Percentiles rank a stretch among this genome's conserved stretches.
Conservation (phyloP, 306 rosid species). For the Quercus aquifolioides region DNA sequence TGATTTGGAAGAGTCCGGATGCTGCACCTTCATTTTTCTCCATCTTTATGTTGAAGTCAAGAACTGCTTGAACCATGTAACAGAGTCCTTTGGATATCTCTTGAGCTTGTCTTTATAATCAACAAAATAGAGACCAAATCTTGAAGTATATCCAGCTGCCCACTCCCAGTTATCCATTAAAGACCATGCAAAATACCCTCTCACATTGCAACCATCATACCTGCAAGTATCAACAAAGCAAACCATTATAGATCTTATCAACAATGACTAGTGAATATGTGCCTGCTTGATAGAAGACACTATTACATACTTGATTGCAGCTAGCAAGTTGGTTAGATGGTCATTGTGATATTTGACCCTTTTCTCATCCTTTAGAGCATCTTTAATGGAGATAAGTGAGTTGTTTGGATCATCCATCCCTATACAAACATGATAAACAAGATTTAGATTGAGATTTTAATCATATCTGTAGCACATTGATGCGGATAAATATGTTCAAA, state of each 20-base stretch:
- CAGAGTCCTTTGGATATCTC: slow-evolving; percentile 85
- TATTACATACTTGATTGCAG: slow-evolving; percentile 50
- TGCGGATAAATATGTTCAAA: neutral
- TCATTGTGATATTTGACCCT: slow-evolving; percentile 68
- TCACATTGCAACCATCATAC: slow-evolving; percentile 83
- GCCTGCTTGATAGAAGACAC: neutral
- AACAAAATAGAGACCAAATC: slow-evolving; percentile 75
- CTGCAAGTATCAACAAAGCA: slow-evolving; percentile 37
- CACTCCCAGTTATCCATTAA: slow-evolving; percentile 83
- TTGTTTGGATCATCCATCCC: slow-evolving; percentile 88
- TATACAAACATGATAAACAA: slow-evolving; percentile 8
- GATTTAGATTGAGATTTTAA: neutral
- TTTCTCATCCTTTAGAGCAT: slow-evolving; percentile 78
- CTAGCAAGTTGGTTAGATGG: slow-evolving; percentile 58
- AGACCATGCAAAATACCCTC: slow-evolving; percentile 86
- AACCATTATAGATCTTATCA: neutral
- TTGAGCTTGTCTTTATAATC: slow-evolving; percentile 69
- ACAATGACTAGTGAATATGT: neutral
- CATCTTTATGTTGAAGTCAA: slow-evolving; percentile 34
- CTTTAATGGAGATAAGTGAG: slow-evolving; percentile 34
- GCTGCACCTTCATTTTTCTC: neutral
- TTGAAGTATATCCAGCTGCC: slow-evolving; percentile 65
- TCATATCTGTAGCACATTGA: neutral
- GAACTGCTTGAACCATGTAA: slow-evolving; percentile 70
- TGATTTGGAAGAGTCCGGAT: neutral